These are phyloP conservation scores for Fusarium aywerte DNA, from an alignment of 2,329 filamentous ascomycete species.

Conservation along the genomic window DNA sequence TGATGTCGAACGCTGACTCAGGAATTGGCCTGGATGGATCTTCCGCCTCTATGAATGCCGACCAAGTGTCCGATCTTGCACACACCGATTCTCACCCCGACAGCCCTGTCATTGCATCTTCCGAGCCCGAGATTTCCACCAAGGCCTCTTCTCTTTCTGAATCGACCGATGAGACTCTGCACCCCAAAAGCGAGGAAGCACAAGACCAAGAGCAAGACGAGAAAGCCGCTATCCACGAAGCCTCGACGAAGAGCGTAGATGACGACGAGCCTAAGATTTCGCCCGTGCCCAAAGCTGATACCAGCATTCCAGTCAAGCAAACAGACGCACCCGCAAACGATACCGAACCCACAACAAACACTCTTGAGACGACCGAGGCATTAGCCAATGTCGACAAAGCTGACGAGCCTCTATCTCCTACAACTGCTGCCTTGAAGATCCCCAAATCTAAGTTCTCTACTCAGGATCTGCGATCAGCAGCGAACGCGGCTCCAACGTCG, in stretches of 20 bases:
- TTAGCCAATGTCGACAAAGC: constrained; percentile 20
- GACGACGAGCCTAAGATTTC: constrained; percentile 13
- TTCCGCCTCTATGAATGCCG: constrained; percentile 56
- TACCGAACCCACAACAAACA: constrained; percentile 30
- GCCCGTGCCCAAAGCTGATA: constrained; percentile 38
- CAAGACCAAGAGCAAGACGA: constrained; percentile 33
- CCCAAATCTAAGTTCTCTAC: constrained; percentile 46
- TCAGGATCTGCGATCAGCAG: constrained; percentile 43
- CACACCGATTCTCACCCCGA: constrained; percentile 67
- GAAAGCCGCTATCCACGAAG: constrained; percentile 17
- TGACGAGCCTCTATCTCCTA: constrained; percentile 28
- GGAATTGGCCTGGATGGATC: constrained; percentile 62
- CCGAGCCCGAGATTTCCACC: constrained; percentile 68
- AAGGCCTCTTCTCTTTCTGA: constrained; percentile 73
- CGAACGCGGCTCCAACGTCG: constrained; percentile 25
- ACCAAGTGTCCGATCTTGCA: constrained; percentile 60
- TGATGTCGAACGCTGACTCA: constrained; percentile 63
- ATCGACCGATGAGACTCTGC: constrained; percentile 69
- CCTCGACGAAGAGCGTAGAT: not conserved
- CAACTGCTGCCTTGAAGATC: constrained; percentile 34
- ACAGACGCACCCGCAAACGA: constrained; percentile 15
- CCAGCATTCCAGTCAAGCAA: constrained; percentile 32
- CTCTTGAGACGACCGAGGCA: constrained; percentile 24
- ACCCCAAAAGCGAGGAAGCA: constrained; percentile 48
- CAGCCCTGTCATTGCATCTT: constrained; percentile 64